phyloP scores from a whole-genome alignment of 1,284 basidiomycete species.

The Rhodofomes roseus region DNA sequence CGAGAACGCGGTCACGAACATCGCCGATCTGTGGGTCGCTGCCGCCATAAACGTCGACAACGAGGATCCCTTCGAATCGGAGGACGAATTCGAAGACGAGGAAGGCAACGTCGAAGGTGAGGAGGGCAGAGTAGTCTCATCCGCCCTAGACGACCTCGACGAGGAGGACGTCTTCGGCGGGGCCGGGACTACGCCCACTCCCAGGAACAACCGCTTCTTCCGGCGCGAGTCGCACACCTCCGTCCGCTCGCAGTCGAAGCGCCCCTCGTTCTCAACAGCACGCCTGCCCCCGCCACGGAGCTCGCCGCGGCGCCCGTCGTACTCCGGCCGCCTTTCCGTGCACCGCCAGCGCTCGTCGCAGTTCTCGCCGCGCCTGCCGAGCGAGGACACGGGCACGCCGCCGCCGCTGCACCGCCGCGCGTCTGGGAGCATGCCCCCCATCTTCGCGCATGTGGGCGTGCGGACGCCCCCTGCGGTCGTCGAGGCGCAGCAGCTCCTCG shows the following conservation, averaged over 20 bases:
- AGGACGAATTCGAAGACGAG: conserved; percentile 29
- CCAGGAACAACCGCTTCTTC: conserved; percentile 22
- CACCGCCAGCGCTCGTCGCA: conserved; percentile 15
- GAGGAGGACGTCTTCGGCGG: conserved; percentile 29
- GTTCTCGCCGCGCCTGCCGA: conserved; percentile 5
- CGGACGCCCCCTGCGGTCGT: conserved; percentile 66
- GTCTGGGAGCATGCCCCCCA: conserved; percentile 61
- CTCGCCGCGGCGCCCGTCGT: conserved; percentile 20
- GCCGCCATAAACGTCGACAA: conserved; percentile 89
- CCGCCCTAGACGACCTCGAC: conserved; percentile 26
- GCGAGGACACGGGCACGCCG: conserved; percentile 6
- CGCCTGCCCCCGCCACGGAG: conserved; percentile 11
- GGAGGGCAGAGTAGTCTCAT: conserved; percentile 6
- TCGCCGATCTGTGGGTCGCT: conserved; percentile 91
- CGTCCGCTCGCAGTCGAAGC: conserved; percentile 3
- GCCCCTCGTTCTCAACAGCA: conserved; percentile 13
- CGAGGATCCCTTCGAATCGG: conserved; percentile 66
- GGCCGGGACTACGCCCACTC: conserved; percentile 10
- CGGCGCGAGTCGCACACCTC: conserved; percentile 16
- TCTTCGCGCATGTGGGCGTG: conserved; percentile 78
- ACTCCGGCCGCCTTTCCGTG: conserved; percentile 15
- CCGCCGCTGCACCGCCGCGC: conserved; percentile 37
- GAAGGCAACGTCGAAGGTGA: conserved; percentile 13
- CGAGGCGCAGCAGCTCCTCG: conserved; percentile 58
- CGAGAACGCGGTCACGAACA: conserved; percentile 84